Percentiles rank a stretch among this genome's conserved stretches.
Conservation (phyloP, 495 filamentous ascomycete genomes). For the Podospora bellae-mahoneyi region DNA sequence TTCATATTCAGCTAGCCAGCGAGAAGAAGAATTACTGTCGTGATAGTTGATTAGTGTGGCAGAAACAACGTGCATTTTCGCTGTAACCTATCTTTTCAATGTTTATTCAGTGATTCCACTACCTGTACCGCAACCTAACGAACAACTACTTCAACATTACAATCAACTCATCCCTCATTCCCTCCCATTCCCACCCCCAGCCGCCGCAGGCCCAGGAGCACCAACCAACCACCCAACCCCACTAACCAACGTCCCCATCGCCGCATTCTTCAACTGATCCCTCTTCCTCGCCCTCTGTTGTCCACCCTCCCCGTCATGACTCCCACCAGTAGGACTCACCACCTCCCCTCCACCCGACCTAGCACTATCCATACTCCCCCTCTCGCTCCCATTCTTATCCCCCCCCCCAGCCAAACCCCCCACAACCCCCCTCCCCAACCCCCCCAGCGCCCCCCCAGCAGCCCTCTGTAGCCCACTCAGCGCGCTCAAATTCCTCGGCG, state of each 20-base stretch:
- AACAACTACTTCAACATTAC: too few species aligned
- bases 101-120: background rate
- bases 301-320: conserved; percentile 32
- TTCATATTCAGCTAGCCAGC: background rate
- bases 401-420: background rate
- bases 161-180: background rate
- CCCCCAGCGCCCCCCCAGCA: conserved; percentile 10
- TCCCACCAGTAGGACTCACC: background rate
- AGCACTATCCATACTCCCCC: conserved; percentile 17
- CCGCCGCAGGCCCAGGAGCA: conserved; percentile 52
- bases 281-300: conserved; percentile 64
- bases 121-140: too few species aligned
- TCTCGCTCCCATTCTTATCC: conserved; percentile 12
- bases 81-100: background rate
- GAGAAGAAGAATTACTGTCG: background rate
- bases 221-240: conserved; percentile 85
- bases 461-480: conserved; percentile 43
- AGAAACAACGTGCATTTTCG: background rate
- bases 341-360: background rate
- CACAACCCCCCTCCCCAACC: background rate
- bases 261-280: conserved; percentile 75
- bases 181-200: background rate
- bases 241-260: conserved; percentile 67
- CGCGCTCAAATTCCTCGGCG: conserved; percentile 52
- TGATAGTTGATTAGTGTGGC: background rate